phyloP scores from a whole-genome alignment of 2,329 filamentous ascomycete genomes.

The Alternaria gansuensis region DNA sequence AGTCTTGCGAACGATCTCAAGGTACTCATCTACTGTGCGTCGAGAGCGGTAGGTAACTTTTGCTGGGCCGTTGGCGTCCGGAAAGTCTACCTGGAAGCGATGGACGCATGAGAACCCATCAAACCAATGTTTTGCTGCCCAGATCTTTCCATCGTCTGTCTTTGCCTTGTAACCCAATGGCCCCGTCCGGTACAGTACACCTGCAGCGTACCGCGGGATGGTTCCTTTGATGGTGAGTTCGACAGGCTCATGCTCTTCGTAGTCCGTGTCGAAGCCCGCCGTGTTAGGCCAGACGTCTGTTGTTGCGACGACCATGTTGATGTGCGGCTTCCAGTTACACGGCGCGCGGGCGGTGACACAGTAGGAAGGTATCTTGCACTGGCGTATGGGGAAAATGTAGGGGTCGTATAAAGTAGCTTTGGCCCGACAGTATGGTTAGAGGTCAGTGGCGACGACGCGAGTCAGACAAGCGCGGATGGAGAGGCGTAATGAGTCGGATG shows the following conservation, averaged over 20 bases:
- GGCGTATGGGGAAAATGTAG: background rate
- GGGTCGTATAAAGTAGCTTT: background rate
- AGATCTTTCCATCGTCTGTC: conserved; percentile 66
- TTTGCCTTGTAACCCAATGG: conserved; percentile 72
- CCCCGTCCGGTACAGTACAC: conserved; percentile 72
- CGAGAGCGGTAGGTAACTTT: conserved; percentile 76
- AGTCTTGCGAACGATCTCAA: conserved; percentile 67
- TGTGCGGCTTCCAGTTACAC: background rate
- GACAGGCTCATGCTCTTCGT: conserved; percentile 71
- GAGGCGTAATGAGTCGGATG: background rate
- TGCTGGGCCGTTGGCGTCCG: conserved; percentile 44
- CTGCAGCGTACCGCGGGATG: conserved; percentile 76
- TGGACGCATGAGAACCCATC: conserved; percentile 78
- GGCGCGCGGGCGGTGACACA: background rate
- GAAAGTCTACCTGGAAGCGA: conserved; percentile 71
- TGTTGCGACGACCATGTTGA: conserved; percentile 19
- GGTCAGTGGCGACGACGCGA: background rate
- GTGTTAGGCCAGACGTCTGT: conserved; percentile 45
- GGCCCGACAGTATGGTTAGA: background rate
- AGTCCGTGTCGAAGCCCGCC: conserved; percentile 67
- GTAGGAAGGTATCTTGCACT: background rate
- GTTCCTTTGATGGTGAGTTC: conserved; percentile 69
- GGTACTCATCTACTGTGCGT: conserved; percentile 69
- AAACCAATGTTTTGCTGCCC: conserved; percentile 78
- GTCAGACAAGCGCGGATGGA: conserved; percentile 1